Evolutionary conservation across 2,329 filamentous ascomycete species (phyloP).

Genomic region (Fusarium anthophilum): DNA sequence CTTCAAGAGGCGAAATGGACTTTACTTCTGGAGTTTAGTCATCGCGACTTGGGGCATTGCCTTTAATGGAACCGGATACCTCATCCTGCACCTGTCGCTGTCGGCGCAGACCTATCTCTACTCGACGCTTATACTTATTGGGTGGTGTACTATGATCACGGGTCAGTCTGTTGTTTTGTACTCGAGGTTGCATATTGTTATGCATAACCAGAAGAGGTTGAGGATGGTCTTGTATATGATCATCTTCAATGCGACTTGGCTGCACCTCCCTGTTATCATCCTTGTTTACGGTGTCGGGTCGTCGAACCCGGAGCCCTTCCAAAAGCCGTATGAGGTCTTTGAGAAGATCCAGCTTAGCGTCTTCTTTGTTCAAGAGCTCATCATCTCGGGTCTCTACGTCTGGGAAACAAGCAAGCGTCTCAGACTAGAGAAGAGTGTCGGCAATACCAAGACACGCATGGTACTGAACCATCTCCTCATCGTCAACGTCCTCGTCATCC

Average conservation of each 20-base stretch:
- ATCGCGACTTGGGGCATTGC: constrained; percentile 47
- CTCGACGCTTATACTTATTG: constrained; percentile 44
- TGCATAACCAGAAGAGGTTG: constrained; percentile 59
- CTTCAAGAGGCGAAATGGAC: constrained; percentile 45
- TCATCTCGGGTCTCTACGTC: constrained; percentile 64
- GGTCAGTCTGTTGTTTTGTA: constrained; percentile 70
- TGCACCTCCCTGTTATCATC: constrained; percentile 64
- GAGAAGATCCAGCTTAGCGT: constrained; percentile 65
- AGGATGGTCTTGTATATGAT: constrained; percentile 66
- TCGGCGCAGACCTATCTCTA: constrained; percentile 19
- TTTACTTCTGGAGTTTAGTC: constrained; percentile 52
- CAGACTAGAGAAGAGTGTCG: constrained; percentile 49
- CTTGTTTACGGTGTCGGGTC: constrained; percentile 63
- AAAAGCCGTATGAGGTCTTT: constrained; percentile 52
- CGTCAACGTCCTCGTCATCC: constrained; percentile 54
- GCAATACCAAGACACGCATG: constrained; percentile 17
- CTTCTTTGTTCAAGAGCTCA: constrained; percentile 64
- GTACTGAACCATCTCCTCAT: constrained; percentile 51
- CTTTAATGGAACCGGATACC: constrained; percentile 54
- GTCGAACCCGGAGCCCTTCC: constrained; percentile 29
- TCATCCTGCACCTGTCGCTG: constrained; percentile 50
- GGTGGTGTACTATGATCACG: constrained; percentile 62
- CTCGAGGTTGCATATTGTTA: constrained; percentile 68
- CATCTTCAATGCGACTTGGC: constrained; percentile 59
- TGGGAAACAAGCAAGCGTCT: constrained; percentile 60